A percentile compares a stretch with the other conserved stretches of the same genome.
Evolutionary conservation across 2,329 filamentous ascomycete species (phyloP).

Genomic region (Phaeosphaeriaceae sp.): DNA sequence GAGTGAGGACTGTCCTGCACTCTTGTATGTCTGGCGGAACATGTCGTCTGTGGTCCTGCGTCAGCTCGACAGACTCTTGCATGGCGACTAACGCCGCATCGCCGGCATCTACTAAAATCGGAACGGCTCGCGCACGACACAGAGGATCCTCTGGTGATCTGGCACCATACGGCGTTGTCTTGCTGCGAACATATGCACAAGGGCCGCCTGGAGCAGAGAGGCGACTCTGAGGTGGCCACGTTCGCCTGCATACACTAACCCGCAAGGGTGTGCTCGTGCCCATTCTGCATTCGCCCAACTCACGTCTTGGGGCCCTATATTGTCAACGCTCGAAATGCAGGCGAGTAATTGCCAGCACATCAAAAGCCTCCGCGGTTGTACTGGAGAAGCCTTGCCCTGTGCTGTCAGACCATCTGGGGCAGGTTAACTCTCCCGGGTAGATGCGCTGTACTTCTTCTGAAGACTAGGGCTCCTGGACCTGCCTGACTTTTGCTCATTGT

Average conservation of each 20-base stretch:
- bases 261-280: conserved; percentile 46
- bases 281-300: conserved; percentile 50
- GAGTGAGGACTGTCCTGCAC: conserved; percentile 15
- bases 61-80: conserved; percentile 18
- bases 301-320: conserved; percentile 45
- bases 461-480: conserved; percentile 37
- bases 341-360: conserved; percentile 50
- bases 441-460: conserved; percentile 44
- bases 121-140: conserved; percentile 45
- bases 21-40: conserved; percentile 8
- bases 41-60: conserved; percentile 30
- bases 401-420: conserved; percentile 29
- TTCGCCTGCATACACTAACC: conserved; percentile 50
- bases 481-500: conserved; percentile 33
- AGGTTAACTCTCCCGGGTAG: conserved; percentile 24
- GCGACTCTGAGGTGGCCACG: conserved; percentile 49
- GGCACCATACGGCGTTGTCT: conserved; percentile 42
- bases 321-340: conserved; percentile 47
- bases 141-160: conserved; percentile 42
- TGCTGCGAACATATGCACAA: conserved; percentile 45
- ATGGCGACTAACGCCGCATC: conserved; percentile 21
- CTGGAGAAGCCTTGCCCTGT: conserved; percentile 40
- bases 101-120: conserved; percentile 27
- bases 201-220: conserved; percentile 34
- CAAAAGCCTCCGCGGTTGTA: conserved; percentile 42